These are phyloP conservation scores for Obba rivulosa DNA, from an alignment of 768 basidiomycete genomes.

Conservation along the genomic window DNA sequence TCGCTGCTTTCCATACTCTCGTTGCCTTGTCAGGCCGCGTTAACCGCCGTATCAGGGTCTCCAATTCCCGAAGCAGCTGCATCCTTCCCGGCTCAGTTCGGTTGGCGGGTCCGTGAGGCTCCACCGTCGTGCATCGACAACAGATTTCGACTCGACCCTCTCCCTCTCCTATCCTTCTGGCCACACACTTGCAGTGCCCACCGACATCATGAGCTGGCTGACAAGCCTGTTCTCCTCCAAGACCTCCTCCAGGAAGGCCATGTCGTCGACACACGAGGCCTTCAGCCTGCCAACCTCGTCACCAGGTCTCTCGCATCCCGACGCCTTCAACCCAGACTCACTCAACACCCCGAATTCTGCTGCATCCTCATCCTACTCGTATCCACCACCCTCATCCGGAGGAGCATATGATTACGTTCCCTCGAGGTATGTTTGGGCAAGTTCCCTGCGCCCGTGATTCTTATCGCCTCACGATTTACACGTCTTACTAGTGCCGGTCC, in stretches of 20 bases:
- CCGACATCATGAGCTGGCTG: conserved; percentile 63
- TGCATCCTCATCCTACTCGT: conserved; percentile 55
- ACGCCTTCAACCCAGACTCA: conserved; percentile 54
- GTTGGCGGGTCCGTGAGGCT: conserved; percentile 6
- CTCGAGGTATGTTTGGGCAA: conserved; percentile 37
- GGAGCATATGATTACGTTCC: conserved; percentile 57
- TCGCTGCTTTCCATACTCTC: too few relatives aligned
- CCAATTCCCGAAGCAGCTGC: too few relatives aligned
- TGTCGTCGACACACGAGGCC: conserved; percentile 80
- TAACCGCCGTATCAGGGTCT: too few relatives aligned
- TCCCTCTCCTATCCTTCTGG: not conserved
- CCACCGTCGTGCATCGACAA: conserved; percentile 10
- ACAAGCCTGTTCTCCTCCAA: conserved; percentile 55
- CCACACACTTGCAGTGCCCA: not conserved
- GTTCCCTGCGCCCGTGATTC: conserved; percentile 7
- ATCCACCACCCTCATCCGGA: conserved; percentile 61
- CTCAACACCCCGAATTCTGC: conserved; percentile 45
- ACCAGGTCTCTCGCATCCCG: conserved; percentile 51
- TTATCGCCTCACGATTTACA: conserved; percentile 5
- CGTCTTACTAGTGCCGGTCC: conserved; percentile 31
- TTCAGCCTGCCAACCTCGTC: conserved; percentile 81
- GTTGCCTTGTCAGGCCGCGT: too few relatives aligned
- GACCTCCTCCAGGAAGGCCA: conserved; percentile 45
- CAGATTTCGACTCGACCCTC: not conserved
- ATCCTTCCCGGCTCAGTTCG: too few relatives aligned